Evolutionary conservation across 148 eudicot genomes (phyloP), one percentile per base, ranked within the genome.

Genomic region (Rhododendron simsii): DNA sequence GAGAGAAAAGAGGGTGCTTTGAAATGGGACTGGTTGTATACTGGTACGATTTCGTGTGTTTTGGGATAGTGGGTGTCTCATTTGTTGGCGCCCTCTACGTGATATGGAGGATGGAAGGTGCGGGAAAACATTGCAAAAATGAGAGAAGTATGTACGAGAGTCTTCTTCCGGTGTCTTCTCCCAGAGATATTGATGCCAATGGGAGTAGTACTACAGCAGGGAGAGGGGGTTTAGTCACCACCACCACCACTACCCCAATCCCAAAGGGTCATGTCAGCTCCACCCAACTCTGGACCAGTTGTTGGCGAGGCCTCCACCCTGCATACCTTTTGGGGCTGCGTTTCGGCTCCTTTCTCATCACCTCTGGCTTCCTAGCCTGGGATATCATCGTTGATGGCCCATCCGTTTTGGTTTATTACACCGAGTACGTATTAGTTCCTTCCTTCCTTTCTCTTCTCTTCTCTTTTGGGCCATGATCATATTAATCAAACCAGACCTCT

Each of bases 231-330:
- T 47, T 47, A 47, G 2, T 23, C 11, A 23, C 71, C 5, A 74
- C 78, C 30, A n/a, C 30, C 69, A 61, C 28, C 30, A 65, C 30
- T n/a, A 65, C 30, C 71, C 76, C 37, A 71, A 71, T 30, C 15
- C 80, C 86, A 39, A 84, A 81, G 45, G 83, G 86, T 7, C 89
- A 90, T 41, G 87, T 91, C 7, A 82, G 87, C 79, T 87, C 88
- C 11, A 23, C 73, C 20, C 88, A 83, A 67, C 86, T 91, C 0
- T 91, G 92, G 93, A 87, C 69, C 78, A 91, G 90, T 80, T 91
- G 92, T 26, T 93, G 93, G 95, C 63, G 87, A 7, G 92, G 92
- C 1, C 61, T 91, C 15, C 93, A 93, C 86, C 95, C 95, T 13
- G 86, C 55, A 1, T 89, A 88, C 86, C 89, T 93, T 0, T 74